Evolutionary conservation across 257 asterid genomes (phyloP), one percentile per base, ranked within the genome.

Genomic region (Ligustrum vulgare): DNA sequence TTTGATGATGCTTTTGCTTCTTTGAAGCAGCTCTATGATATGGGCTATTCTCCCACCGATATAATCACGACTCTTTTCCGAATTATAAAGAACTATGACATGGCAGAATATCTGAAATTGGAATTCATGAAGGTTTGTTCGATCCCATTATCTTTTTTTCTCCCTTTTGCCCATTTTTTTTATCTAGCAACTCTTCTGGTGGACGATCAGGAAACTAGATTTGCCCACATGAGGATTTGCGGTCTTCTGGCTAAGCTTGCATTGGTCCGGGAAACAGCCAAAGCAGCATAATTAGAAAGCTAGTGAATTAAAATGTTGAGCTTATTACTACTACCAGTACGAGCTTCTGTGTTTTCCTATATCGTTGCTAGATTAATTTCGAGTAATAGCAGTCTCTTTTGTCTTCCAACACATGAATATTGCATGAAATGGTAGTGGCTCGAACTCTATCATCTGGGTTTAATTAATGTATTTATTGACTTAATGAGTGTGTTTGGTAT

Each of bases 31-130:
- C 97, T 95, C 35, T 93, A 90, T 72, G 98, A 95, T 84, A 63
- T 93, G 79, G 99, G 99, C 12, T 95, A 95, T 78, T 95, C 99
- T 11, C 99, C 99, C 35, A 95, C 99, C 9, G 99, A 95, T 77
- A 93, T 95, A 84, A 95, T 95, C 68, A 95, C 99, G 22, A 95
- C 98, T 80, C 88, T 95, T 65, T 93, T 90, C 88, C 96, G 99
- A 34, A 91, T 92, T 63, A 86, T 92, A 69, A 92, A 91, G 91
- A 92, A 84, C 70, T 94, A 91, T 47, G 99, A 94, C 20, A 94
- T 94, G 98, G 87, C 97, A 8, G 99, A 94, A 88, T 94, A 87
- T 81, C 80, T 94, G 65, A 94, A 94, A 84, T 70, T 94, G 86
- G 99, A 94, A 67, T 92, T 94, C 81, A 88, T 93, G 93, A 93